Conservation (phyloP, 2,329 filamentous ascomycete species). For the Fusarium subglutinans region DNA sequence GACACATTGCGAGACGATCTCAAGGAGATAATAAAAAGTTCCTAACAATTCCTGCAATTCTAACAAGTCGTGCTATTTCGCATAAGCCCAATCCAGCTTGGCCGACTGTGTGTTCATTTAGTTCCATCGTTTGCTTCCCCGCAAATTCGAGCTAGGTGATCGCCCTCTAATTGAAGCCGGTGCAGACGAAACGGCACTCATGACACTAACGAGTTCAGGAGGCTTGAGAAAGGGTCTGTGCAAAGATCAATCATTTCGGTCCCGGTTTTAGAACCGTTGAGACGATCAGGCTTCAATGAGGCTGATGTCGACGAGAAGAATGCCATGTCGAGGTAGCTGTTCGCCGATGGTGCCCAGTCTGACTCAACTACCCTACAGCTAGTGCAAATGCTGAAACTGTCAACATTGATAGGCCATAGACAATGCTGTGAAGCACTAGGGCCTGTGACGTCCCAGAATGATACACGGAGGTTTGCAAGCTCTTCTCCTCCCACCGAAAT, state of each 20-base stretch:
- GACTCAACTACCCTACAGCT: not conserved
- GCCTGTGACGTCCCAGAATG: too few species aligned
- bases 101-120: not conserved
- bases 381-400: not conserved
- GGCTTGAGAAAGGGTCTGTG: not conserved
- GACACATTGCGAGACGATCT: not conserved
- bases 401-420: not conserved
- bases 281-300: not conserved
- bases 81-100: not conserved
- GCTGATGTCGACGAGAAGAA: not conserved
- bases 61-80: too few species aligned
- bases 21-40: too few species aligned
- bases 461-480: not conserved
- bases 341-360: not conserved
- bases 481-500: too few species aligned
- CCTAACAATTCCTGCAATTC: too few species aligned
- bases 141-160: not conserved
- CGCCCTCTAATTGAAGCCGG: not conserved
- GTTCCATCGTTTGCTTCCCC: not conserved
- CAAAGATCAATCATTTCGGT: not conserved
- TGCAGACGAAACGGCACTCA: not conserved
- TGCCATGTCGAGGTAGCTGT: not conserved
- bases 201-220: not conserved
- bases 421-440: not conserved
- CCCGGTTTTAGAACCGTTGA: not conserved